phyloP scores from a whole-genome alignment of 2,329 filamentous ascomycete genomes.

The Cryoendolithus antarcticus region DNA sequence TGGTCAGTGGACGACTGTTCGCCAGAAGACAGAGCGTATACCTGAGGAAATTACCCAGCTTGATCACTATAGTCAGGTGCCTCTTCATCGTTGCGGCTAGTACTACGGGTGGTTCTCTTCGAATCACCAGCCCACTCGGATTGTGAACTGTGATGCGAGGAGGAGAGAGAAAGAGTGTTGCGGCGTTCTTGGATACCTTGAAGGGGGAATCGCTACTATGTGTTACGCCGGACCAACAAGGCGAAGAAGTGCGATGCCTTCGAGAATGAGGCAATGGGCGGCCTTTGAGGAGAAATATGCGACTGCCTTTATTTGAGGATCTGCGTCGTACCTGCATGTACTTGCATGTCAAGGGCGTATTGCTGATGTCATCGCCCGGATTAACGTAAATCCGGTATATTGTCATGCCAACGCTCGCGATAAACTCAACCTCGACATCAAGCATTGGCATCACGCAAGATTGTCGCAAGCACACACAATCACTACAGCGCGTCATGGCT shows the following conservation, averaged over 20 bases:
- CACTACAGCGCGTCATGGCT: slow-evolving; percentile 13
- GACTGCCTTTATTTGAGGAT: too few relatives aligned
- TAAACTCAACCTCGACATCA: neutral
- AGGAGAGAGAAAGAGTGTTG: neutral
- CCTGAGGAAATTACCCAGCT: slow-evolving; percentile 51
- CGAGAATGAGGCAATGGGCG: too few relatives aligned
- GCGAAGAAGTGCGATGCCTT: neutral
- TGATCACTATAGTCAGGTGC: slow-evolving; percentile 69
- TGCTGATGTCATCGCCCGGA: neutral
- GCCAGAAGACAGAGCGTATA: slow-evolving; percentile 5
- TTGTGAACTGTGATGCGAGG: neutral
- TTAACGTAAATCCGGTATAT: neutral
- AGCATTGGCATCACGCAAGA: neutral
- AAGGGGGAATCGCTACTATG: neutral
- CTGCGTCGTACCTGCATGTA: too few relatives aligned
- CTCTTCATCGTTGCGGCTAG: slow-evolving; percentile 46
- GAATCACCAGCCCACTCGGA: neutral
- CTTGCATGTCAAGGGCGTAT: too few relatives aligned
- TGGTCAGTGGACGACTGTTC: slow-evolving; percentile 20
- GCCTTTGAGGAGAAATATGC: too few relatives aligned
- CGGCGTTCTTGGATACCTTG: neutral
- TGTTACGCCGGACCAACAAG: neutral
- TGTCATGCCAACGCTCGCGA: neutral
- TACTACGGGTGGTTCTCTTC: neutral
- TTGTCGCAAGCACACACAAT: neutral